Base-by-base conservation (phyloP, 31 red algal species). In the Asparagopsis taxiformis region DNA sequence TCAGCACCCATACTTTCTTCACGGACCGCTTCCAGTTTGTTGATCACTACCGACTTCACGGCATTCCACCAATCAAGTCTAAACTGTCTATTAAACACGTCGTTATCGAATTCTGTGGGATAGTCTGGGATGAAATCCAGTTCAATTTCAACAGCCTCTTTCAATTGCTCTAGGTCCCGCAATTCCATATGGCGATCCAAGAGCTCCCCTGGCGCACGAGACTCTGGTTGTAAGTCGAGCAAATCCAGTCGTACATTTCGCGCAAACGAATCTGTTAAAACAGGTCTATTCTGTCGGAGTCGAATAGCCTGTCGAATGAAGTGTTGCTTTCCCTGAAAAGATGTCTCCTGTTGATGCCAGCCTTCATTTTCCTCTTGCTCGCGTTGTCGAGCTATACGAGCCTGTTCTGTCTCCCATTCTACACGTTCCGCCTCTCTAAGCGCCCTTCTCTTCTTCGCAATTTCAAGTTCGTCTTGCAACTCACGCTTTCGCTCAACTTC, bases 271-370 rank as follows among this genome's bases (percentile, higher is more conserved):
- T 94, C 91, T 0, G 54, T 67, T 7, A 31, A 36, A 15, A 19
- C 41, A 20, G 74, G 67, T 49, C 91, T 41, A 22, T 55, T 31
- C 58, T 80, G 50, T 20, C 72, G 51, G 6, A 94, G 38, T 16
- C 91, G 63, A 69, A 87, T 94, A 22, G 77, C 82, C 75, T 87
- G 82, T 23, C 81, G 46, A 38, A 73, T 7, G 68, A 79, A 88
- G 59, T 94, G 83, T 35, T 94, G 91, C 23, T 21, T 36, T 1
- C 70, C 81, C 34, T 80, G 65, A 88, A 94, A 94, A 3, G 74
- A 67, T 30, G 62, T 75, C 46, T 94, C 91, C 16, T 44, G 22
- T 19, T 44, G 54, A 55, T 72, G 61, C 70, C 74, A 77, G 20
- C 66, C 91, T 3, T 64, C 91, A 38, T 94, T 66, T 26, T 54